Conservation (phyloP, 1,139 yeast species). For the Candida mesenterica region DNA sequence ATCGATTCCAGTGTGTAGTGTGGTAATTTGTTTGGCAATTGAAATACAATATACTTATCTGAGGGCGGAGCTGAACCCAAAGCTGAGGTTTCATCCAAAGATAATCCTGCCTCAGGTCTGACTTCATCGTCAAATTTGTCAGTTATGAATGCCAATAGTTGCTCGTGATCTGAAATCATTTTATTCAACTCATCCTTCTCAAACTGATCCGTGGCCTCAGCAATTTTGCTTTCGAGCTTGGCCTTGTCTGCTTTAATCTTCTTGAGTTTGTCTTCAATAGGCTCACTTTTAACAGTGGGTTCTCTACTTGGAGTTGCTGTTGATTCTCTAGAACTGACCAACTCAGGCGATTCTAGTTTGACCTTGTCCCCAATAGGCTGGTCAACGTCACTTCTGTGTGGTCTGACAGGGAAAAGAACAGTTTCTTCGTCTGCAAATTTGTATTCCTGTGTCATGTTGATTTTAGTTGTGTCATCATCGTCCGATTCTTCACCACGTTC, state of each 20-base stretch:
- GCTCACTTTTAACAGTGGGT: slow-evolving; percentile 37
- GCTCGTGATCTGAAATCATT: slow-evolving; percentile 31
- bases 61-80: slow-evolving; percentile 7
- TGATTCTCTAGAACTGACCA: slow-evolving; percentile 27
- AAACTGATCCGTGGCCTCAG: slow-evolving; percentile 30
- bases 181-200: slow-evolving; percentile 33
- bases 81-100: slow-evolving; percentile 1
- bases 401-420: slow-evolving; percentile 44
- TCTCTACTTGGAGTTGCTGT: slow-evolving; percentile 20
- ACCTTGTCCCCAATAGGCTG: slow-evolving; percentile 17
- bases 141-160: slow-evolving; percentile 29
- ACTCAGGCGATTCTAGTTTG: slow-evolving; percentile 18
- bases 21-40: slow-evolving; percentile 72
- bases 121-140: slow-evolving; percentile 23
- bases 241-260: slow-evolving; percentile 28
- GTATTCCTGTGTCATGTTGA: slow-evolving; percentile 63
- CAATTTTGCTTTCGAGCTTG: slow-evolving; percentile 29
- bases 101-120: slow-evolving; percentile 9
- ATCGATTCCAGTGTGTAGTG: slow-evolving; percentile 13
- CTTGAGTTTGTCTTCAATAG: slow-evolving; percentile 29
- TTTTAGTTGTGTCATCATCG: slow-evolving; percentile 42
- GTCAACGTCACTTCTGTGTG: slow-evolving; percentile 24
- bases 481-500: slow-evolving; percentile 12
- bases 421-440: slow-evolving; percentile 49
- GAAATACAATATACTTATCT: slow-evolving; percentile 53